Percentiles rank a stretch among this genome's conserved stretches.
phyloP scores from a whole-genome alignment of 352 stramenopile species.

The Blastocystis hominis region DNA sequence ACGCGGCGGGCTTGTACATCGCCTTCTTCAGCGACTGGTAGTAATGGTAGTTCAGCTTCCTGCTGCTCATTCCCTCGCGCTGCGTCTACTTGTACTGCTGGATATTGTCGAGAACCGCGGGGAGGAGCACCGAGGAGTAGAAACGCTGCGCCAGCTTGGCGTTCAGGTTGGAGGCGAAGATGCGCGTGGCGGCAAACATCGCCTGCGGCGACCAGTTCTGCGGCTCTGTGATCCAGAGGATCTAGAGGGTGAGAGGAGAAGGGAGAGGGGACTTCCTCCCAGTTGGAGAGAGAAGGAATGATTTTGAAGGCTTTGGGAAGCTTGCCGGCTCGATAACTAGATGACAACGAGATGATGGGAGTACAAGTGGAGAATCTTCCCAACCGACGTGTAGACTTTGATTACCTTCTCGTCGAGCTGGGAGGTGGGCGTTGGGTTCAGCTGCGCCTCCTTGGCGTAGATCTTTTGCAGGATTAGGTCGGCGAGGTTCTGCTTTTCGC shows the following conservation, averaged over 20 bases:
- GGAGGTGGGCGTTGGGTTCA: slow-evolving; percentile 64
- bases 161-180: slow-evolving; percentile 99
- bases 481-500: slow-evolving; percentile 80
- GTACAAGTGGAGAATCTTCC: slow-evolving; percentile 80
- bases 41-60: slow-evolving; percentile 95
- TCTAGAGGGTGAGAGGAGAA: slow-evolving; percentile 61
- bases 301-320: slow-evolving; percentile 99
- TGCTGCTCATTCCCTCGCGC: slow-evolving; percentile 15
- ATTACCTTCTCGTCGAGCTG: slow-evolving; percentile 85
- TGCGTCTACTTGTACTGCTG: slow-evolving; percentile 74
- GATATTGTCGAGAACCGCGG: slow-evolving; percentile 91
- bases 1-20: slow-evolving; percentile 96
- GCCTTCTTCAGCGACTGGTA: slow-evolving; percentile 96
- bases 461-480: slow-evolving; percentile 99
- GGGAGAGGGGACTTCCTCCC: slow-evolving; percentile 77
- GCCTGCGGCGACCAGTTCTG: slow-evolving; percentile 95
- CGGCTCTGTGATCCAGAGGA: slow-evolving; percentile 88
- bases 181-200: slow-evolving; percentile 86
- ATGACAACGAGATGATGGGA: background rate
- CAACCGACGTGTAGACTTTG: slow-evolving; percentile 94
- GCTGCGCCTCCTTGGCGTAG: slow-evolving; percentile 82
- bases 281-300: slow-evolving; percentile 92
- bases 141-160: slow-evolving; percentile 96
- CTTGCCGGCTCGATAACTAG: slow-evolving; percentile 88
- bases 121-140: slow-evolving; percentile 91